Percentiles rank a stretch among this genome's conserved stretches.
phyloP scores from a whole-genome alignment of 129 eudicot species.

The Flaveria linearis region DNA sequence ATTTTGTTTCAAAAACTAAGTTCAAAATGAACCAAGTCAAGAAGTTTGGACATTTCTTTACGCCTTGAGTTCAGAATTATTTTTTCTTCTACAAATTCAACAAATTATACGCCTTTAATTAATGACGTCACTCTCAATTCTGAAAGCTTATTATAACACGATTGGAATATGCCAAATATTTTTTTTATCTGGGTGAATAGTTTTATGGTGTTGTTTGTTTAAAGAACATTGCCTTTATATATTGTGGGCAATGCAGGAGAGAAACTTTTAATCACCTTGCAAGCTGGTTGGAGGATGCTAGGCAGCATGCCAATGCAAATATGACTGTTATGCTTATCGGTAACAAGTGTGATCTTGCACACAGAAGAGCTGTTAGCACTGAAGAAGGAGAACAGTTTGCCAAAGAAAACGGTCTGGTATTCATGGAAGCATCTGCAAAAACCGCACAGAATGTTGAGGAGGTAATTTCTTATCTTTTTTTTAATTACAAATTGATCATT shows the following conservation, averaged over 20 bases:
- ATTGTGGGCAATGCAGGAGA: slow-evolving; percentile 53
- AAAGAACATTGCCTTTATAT: neutral
- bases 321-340: slow-evolving; percentile 96
- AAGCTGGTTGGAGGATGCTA: slow-evolving; percentile 96
- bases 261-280: slow-evolving; percentile 93
- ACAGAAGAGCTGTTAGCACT: slow-evolving; percentile 87
- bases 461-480: slow-evolving; percentile 35
- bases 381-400: slow-evolving; percentile 98
- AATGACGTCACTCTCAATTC: neutral
- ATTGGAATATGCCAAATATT: neutral
- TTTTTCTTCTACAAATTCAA: neutral
- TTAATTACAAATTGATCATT: neutral
- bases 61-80: neutral
- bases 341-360: slow-evolving; percentile 82
- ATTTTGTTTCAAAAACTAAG: neutral
- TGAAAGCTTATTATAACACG: neutral
- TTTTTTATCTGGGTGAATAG: neutral
- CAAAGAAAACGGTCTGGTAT: slow-evolving; percentile 79
- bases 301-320: slow-evolving; percentile 87
- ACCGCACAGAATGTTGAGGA: slow-evolving; percentile 93
- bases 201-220: slow-evolving; percentile 6
- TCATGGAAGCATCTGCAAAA: slow-evolving; percentile 93
- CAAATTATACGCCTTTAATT: neutral
- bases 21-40: neutral
- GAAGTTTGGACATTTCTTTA: too few relatives aligned